A percentile compares a stretch with the other conserved stretches of the same genome.
Conservation (phyloP, 2,329 filamentous ascomycete species). For the Stagonosporopsis rhizophila region DNA sequence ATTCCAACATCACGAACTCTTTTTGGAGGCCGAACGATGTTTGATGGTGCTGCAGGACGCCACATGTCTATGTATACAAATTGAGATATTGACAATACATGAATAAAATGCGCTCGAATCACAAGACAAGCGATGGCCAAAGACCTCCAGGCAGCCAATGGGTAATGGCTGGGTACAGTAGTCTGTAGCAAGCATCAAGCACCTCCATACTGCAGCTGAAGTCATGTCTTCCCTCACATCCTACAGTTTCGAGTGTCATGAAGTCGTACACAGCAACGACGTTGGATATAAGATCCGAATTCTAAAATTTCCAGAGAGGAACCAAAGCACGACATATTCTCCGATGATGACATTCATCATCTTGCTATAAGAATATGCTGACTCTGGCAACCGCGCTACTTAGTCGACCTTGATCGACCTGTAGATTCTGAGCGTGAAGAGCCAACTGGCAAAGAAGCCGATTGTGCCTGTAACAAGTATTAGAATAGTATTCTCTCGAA, state of each 20-base stretch:
- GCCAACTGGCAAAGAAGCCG: constrained; percentile 93
- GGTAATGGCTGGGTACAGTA: too few species aligned
- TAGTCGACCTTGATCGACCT: constrained; percentile 97
- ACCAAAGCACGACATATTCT: background rate
- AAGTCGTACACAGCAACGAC: background rate
- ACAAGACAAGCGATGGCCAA: background rate
- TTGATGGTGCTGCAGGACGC: background rate
- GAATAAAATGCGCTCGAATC: background rate
- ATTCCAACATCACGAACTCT: too few species aligned
- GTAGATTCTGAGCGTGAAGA: constrained; percentile 94
- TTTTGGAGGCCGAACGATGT: too few species aligned
- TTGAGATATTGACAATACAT: background rate
- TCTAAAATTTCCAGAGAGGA: background rate
- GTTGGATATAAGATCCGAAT: background rate
- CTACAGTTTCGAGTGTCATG: background rate
- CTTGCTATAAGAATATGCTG: background rate
- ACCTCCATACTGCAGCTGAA: background rate
- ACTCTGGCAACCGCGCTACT: background rate
- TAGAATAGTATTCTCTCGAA: constrained; percentile 10
- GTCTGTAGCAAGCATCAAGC: background rate
- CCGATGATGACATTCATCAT: background rate
- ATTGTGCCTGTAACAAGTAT: constrained; percentile 73
- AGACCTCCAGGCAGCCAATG: background rate
- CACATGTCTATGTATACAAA: background rate
- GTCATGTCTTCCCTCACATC: background rate